Evolutionary conservation across 1,139 yeast species (phyloP), one percentile per base, ranked within the genome.

Genomic region (Candida sp.): DNA sequence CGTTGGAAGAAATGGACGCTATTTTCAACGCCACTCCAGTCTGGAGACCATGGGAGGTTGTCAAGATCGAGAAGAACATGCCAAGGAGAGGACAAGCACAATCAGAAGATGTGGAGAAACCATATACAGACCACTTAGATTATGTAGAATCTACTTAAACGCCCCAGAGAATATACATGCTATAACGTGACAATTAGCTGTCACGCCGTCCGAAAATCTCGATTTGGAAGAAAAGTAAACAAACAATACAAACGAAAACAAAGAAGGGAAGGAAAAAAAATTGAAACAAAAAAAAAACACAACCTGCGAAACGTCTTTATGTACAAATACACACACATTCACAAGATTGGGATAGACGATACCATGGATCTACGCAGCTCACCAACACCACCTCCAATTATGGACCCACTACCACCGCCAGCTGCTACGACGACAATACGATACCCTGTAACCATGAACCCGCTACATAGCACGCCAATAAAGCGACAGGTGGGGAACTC

Each of bases 1-100:
- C 85, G 3, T 73, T 84, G 59, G 88, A 84, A 63, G 87, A 84
- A 62, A 70, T 85, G 66, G 88, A 84, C 62, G 73, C 80, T 56
- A 85, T 87, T 56, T 85, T 83, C 61, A 75, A 65, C 44, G 69
- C 65, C 45, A 72, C 75, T 7, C 77, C 77, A 3, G 63, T 65
- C 11, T 56, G 54, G 52, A 58, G 66, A 50, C 78, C 78, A 3
- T 73, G 78, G 78, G 61, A 70, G 55, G 72, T 66, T 17, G 78
- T 73, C 22, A 59, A 62, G 25, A 73, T 77, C 51, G 81, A 77
- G n/a, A 53, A 43, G 27, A 34, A 44, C 12, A 49, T 48, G 7
- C 53, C 53, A 25, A 47, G 32, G 17, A 22, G 39, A 7, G 46
- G 44, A 35, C 25, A 30, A 22, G 17, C 35, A 9, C 35, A 26